phyloP scores from a whole-genome alignment of 2,329 filamentous ascomycete species.

The Xylaria multiplex region DNA sequence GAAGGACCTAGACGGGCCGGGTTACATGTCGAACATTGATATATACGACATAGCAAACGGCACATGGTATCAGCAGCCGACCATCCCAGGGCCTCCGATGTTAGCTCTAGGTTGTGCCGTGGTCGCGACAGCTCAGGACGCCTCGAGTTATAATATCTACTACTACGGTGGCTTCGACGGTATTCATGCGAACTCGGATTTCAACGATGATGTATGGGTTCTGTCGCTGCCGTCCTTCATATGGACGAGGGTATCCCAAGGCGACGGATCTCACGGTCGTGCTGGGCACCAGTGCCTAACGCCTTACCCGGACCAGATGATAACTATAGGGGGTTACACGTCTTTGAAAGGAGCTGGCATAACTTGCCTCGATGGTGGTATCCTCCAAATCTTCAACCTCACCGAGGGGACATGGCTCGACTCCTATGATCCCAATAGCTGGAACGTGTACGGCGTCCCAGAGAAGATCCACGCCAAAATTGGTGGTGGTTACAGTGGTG shows the following conservation, averaged over 20 bases:
- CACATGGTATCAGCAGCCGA: constrained; percentile 76
- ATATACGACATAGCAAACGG: constrained; percentile 78
- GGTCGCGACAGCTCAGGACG: constrained; percentile 75
- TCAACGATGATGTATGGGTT: constrained; percentile 79
- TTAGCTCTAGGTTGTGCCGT: constrained; percentile 77
- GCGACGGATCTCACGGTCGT: constrained; percentile 63
- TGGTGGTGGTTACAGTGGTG: constrained; percentile 72
- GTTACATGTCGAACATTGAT: constrained; percentile 77
- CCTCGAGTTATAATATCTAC: constrained; percentile 82
- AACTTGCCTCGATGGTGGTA: constrained; percentile 61
- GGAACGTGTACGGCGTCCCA: constrained; percentile 75
- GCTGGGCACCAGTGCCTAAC: constrained; percentile 80
- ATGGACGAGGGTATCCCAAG: constrained; percentile 69
- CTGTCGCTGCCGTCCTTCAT: constrained; percentile 82
- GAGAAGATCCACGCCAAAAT: constrained; percentile 70
- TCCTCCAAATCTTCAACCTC: constrained; percentile 77
- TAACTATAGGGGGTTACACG: constrained; percentile 76
- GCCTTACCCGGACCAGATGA: constrained; percentile 82
- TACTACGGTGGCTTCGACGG: constrained; percentile 82
- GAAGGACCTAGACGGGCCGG: constrained; percentile 71
- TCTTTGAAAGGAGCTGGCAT: constrained; percentile 43
- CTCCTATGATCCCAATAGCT: constrained; percentile 72
- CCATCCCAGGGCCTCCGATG: constrained; percentile 65
- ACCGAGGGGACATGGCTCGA: constrained; percentile 75
- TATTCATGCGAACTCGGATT: constrained; percentile 52